Conservation (phyloP, 2,329 filamentous ascomycete genomes). For the Geosmithia flava region DNA sequence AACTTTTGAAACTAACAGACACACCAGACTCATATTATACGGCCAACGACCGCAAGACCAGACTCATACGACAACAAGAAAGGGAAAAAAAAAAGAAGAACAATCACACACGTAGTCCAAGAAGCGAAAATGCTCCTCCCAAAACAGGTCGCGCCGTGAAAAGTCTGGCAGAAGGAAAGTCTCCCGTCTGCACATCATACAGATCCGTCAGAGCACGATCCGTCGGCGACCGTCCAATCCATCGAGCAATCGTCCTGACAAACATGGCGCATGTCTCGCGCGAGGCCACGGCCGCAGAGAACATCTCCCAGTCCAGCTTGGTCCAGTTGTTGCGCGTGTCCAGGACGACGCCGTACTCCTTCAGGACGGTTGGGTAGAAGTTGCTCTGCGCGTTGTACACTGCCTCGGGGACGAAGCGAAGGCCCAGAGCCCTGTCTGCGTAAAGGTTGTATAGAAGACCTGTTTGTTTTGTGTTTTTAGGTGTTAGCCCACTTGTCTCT, state of each 20-base stretch:
- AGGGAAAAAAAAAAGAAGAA: not conserved
- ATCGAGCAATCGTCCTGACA: conserved; percentile 54
- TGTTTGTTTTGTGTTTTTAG: not conserved
- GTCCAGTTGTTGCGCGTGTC: conserved; percentile 73
- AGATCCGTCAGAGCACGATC: conserved; percentile 66
- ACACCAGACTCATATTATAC: too few species aligned
- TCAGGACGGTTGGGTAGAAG: conserved; percentile 62
- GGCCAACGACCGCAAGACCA: too few species aligned
- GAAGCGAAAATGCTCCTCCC: conserved; percentile 67
- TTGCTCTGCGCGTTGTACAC: conserved; percentile 68
- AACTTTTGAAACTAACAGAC: too few species aligned
- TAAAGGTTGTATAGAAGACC: conserved; percentile 68
- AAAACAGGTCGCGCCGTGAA: conserved; percentile 73
- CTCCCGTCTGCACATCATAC: conserved; percentile 59
- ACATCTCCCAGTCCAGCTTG: conserved; percentile 82
- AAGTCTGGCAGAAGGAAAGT: conserved; percentile 47
- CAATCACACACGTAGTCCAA: conserved; percentile 49
- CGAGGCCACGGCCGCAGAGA: conserved; percentile 63
- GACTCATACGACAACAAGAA: too few species aligned
- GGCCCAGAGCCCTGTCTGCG: conserved; percentile 63
- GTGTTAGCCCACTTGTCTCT: not conserved
- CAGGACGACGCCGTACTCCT: conserved; percentile 70
- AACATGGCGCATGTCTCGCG: conserved; percentile 50
- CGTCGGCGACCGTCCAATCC: conserved; percentile 62
- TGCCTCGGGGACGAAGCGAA: conserved; percentile 60